These are phyloP conservation scores for Linum trigynum DNA, from an alignment of 345 rosid genomes.

Conservation along the genomic window DNA sequence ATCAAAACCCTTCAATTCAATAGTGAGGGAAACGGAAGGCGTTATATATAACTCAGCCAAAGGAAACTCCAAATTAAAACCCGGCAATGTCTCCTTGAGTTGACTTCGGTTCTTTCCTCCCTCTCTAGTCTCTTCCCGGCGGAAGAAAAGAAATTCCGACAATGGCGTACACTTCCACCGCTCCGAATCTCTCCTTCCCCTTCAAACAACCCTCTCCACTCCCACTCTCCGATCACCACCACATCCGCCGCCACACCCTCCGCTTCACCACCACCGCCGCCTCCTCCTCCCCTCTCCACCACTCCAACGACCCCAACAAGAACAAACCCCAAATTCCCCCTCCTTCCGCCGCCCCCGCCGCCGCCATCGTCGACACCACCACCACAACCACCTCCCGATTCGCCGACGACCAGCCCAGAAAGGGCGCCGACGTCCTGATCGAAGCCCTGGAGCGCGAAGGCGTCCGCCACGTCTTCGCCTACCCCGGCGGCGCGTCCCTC, in stretches of 20 bases:
- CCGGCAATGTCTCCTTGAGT: not conserved
- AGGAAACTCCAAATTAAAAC: not conserved
- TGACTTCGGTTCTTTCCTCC: not conserved
- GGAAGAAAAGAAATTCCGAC: not conserved
- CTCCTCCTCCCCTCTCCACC: not conserved
- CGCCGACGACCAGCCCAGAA: constrained; percentile 65
- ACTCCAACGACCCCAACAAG: not conserved
- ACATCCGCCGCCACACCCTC: not conserved
- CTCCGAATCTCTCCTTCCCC: not conserved
- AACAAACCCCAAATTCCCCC: not conserved
- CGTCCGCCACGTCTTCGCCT: constrained; percentile 71
- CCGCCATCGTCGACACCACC: not conserved
- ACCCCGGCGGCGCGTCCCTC: constrained; percentile 93
- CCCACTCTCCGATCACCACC: not conserved
- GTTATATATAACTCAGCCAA: no score
- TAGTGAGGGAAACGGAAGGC: no score
- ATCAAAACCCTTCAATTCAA: no score
- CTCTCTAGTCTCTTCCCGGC: not conserved
- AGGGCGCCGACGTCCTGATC: constrained; percentile 85
- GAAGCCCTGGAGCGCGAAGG: constrained; percentile 89
- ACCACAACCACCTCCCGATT: constrained; percentile 27
- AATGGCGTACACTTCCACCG: not conserved
- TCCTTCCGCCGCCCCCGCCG: not conserved
- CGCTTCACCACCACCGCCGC: not conserved
- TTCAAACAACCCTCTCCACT: not conserved